Evolutionary conservation across 2,329 filamentous ascomycete species (phyloP).

Genomic region (Claviceps sp.): DNA sequence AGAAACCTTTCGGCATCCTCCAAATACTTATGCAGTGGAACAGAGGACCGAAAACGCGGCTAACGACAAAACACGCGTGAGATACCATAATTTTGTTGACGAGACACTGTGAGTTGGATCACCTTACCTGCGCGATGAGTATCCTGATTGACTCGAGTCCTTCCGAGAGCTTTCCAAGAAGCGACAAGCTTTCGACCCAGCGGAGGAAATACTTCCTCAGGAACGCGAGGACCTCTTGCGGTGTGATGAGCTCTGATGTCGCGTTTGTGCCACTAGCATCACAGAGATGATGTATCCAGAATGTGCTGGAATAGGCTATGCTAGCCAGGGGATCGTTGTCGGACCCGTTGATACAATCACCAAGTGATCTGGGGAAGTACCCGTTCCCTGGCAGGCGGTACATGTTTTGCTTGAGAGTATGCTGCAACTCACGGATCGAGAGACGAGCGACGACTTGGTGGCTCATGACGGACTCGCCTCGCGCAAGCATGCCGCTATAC

Average conservation of each 20-base stretch:
- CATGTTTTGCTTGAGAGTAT: constrained; percentile 22
- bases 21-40: constrained; percentile 16
- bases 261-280: neutral
- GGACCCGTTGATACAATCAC: constrained; percentile 5
- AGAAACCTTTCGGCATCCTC: constrained; percentile 12
- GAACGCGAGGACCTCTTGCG: constrained; percentile 11
- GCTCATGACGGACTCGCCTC: constrained; percentile 9
- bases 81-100: neutral
- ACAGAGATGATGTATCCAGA: constrained; percentile 21
- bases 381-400: constrained; percentile 16
- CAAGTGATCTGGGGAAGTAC: constrained; percentile 11
- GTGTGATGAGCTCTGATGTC: constrained; percentile 6
- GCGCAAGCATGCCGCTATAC: constrained; percentile 16
- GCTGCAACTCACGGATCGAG: constrained; percentile 20
- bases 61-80: neutral
- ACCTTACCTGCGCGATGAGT: constrained; percentile 5
- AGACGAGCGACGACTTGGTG: constrained; percentile 21
- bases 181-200: constrained; percentile 9
- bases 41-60: neutral
- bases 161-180: constrained; percentile 7
- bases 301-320: constrained; percentile 16
- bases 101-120: too few relatives aligned
- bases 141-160: constrained; percentile 4
- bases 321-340: constrained; percentile 9
- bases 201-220: constrained; percentile 8